These are phyloP conservation scores for Ascochyta viciae-villosae DNA, from an alignment of 2,329 filamentous ascomycete species.

Conservation along the genomic window DNA sequence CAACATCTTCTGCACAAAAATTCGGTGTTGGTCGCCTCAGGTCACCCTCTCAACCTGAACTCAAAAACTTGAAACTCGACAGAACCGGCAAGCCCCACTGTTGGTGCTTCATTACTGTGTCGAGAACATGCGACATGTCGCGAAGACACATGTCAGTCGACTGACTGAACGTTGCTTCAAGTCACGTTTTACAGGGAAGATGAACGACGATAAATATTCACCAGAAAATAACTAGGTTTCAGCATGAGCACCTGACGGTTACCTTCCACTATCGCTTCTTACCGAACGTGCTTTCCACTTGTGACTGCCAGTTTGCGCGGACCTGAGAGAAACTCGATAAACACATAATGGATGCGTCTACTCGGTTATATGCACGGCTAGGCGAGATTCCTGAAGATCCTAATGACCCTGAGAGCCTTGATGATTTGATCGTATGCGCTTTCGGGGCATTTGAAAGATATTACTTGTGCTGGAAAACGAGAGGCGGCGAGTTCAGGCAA, in stretches of 20 bases:
- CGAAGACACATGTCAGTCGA: conserved; percentile 22
- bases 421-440: conserved; percentile 49
- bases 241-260: background rate
- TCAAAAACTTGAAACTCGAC: conserved; percentile 34
- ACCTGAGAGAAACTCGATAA: background rate
- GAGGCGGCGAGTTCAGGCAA: conserved; percentile 45
- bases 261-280: background rate
- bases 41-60: background rate
- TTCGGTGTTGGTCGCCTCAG: background rate
- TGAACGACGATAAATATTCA: background rate
- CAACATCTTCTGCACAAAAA: background rate
- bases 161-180: background rate
- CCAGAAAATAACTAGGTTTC: background rate
- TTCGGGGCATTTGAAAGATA: conserved; percentile 51
- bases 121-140: conserved; percentile 15
- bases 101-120: conserved; percentile 27
- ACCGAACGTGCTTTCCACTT: background rate
- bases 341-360: conserved; percentile 37
- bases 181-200: background rate
- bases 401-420: conserved; percentile 43
- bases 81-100: conserved; percentile 21
- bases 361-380: conserved; percentile 42
- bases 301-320: background rate
- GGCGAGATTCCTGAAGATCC: conserved; percentile 42
- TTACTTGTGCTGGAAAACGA: conserved; percentile 51